Evolutionary conservation across 1,284 basidiomycete species (phyloP).

Genomic region (Pyrrhoderma lamaoense): DNA sequence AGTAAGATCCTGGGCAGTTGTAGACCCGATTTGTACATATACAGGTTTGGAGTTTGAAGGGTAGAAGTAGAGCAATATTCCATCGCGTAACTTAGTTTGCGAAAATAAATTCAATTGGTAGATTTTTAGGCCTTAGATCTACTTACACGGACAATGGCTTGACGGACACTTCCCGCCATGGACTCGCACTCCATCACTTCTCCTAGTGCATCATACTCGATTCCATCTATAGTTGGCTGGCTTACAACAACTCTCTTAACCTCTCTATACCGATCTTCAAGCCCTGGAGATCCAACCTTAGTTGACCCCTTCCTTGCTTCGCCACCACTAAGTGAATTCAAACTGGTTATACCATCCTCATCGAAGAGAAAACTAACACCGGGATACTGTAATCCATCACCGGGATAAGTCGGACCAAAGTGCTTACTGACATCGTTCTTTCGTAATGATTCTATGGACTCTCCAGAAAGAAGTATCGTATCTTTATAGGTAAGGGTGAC

Average conservation of each 20-base stretch:
- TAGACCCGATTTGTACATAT: slow-evolving; percentile 67
- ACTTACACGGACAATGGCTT: slow-evolving; percentile 58
- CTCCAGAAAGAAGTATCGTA: slow-evolving; percentile 48
- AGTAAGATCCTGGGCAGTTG: slow-evolving; percentile 74
- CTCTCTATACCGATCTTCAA: slow-evolving; percentile 61
- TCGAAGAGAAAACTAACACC: slow-evolving; percentile 78
- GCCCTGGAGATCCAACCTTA: slow-evolving; percentile 25
- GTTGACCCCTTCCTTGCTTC: slow-evolving; percentile 31
- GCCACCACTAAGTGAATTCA: slow-evolving; percentile 34
- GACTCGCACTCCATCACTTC: slow-evolving; percentile 54
- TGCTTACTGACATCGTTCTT: slow-evolving; percentile 62
- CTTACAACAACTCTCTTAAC: slow-evolving; percentile 69
- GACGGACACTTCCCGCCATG: slow-evolving; percentile 67
- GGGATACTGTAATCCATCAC: slow-evolving; percentile 72
- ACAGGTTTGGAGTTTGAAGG: slow-evolving; percentile 44
- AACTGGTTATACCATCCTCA: slow-evolving; percentile 56
- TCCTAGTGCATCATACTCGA: slow-evolving; percentile 54
- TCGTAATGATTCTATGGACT: slow-evolving; percentile 32
- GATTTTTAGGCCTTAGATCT: background rate
- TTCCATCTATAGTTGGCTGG: slow-evolving; percentile 50
- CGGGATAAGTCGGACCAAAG: slow-evolving; percentile 82
- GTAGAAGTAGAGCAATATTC: slow-evolving; percentile 62
- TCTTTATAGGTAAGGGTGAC: slow-evolving; percentile 67
- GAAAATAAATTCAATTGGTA: slow-evolving; percentile 1
- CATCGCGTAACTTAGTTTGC: slow-evolving; percentile 55